A percentile compares a stretch with the other conserved stretches of the same genome.
Evolutionary conservation across 306 rosid genomes (phyloP).

Genomic region (Ochetophila trinervis): DNA sequence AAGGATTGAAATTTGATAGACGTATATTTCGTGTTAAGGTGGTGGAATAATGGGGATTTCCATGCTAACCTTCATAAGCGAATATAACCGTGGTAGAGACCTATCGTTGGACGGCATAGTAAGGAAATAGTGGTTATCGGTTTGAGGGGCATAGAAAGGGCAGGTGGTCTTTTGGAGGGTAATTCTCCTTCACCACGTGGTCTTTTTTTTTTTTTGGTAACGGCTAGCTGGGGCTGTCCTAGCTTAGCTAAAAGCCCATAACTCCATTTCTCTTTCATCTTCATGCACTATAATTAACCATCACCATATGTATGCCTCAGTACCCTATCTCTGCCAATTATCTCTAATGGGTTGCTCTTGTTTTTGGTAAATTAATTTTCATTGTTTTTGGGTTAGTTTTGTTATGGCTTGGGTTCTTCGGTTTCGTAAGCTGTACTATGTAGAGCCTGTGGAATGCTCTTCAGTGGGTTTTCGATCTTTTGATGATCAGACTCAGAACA

Average conservation of each 20-base stretch:
- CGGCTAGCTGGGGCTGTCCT: constrained; percentile 11
- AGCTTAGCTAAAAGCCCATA: constrained; percentile 9
- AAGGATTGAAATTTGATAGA: no score
- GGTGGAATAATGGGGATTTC: no score
- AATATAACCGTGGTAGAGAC: no score
- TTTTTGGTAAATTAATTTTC: constrained; percentile 7
- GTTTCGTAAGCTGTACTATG: constrained; percentile 30
- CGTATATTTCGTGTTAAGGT: no score
- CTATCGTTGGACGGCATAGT: no score
- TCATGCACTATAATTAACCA: constrained; percentile 12
- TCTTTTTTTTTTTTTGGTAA: not conserved
- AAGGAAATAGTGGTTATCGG: no score
- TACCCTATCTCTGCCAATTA: not conserved
- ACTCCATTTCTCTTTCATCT: not conserved
- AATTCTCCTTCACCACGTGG: constrained; percentile 34
- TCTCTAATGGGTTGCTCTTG: constrained; percentile 23
- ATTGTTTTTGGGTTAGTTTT: not conserved
- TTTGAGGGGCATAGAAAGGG: no score
- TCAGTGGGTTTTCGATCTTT: constrained; percentile 27
- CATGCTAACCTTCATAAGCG: no score
- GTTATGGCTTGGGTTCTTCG: constrained; percentile 47
- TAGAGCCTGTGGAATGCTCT: constrained; percentile 31
- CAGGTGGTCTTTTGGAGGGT: no score
- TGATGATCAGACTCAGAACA: constrained; percentile 11
- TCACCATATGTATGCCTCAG: not conserved